A percentile compares a stretch with the other conserved stretches of the same genome.
These are phyloP conservation scores for Penicillium sp. DNA, from an alignment of 2,329 filamentous ascomycete genomes.

Conservation along the genomic window DNA sequence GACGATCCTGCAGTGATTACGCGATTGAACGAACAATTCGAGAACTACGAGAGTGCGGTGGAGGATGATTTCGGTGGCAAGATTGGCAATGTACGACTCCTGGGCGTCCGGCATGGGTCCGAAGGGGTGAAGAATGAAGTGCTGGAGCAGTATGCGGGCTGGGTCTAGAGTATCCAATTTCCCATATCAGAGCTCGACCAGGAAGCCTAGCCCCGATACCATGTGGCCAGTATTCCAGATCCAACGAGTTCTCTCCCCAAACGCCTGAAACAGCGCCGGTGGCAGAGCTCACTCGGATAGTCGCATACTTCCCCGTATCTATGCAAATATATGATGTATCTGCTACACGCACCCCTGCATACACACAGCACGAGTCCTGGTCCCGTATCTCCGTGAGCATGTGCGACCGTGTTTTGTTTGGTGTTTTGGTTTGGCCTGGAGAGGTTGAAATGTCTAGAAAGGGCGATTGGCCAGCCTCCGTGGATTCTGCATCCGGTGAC, in stretches of 20 bases:
- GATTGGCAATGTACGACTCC: constrained; percentile 46
- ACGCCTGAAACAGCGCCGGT: not conserved
- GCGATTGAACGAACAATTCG: constrained; percentile 63
- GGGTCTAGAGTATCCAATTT: constrained; percentile 28
- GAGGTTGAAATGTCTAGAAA: not conserved
- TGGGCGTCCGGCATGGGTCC: constrained; percentile 49
- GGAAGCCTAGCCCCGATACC: not conserved
- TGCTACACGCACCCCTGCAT: not conserved
- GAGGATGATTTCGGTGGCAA: constrained; percentile 48
- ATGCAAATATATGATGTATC: not conserved
- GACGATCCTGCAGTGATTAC: constrained; percentile 67
- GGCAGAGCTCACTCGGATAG: not conserved
- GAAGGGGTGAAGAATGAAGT: constrained; percentile 46
- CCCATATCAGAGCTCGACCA: not conserved
- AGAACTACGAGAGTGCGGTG: constrained; percentile 60
- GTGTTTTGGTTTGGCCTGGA: not conserved
- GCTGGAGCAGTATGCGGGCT: constrained; percentile 39
- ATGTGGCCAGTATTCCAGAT: not conserved
- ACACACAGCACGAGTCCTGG: not conserved
- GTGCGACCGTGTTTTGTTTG: not conserved
- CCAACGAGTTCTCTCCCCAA: not conserved
- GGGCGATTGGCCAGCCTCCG: not conserved
- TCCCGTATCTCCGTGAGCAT: not conserved
- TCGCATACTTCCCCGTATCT: not conserved
- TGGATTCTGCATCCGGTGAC: not conserved